Evolutionary conservation across 257 asterid species (phyloP), one percentile per base, ranked within the genome.

Genomic region (Datura wrightii): DNA sequence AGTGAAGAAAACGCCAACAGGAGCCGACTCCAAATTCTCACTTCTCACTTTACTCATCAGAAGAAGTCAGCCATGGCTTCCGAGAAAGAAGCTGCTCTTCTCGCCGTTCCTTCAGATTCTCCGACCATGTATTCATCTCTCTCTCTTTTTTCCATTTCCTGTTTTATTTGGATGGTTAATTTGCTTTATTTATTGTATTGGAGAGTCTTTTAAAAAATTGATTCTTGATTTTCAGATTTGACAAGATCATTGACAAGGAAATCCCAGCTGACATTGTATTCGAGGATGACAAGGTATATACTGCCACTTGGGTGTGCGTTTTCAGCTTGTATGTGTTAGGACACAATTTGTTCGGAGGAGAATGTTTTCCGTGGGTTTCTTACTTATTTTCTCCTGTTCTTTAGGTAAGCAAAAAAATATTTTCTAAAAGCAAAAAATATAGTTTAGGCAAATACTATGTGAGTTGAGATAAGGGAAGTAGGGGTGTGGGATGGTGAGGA

Each of bases 71-170:
- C 89, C 52, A 96, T 96, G 99, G 97, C 98, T 87, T 94, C 98
- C 41, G 99, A 96, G 90, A 91, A 90, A 84, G 97, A 96, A 79
- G 95, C 97, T 85, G 99, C 98, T 65, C 95, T 93, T 39, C 90
- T 94, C 36, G 95, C 98, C 63, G 82, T 70, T 8, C 94, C 97
- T 18, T 85, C 94, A 14, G 98, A 96, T 90, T 86, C 97, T 81
- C 96, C 97, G 5, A 89, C 99, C 74, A 90, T 96, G 98, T 96
- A 71, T 11, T 41, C 60, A 41, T 52, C 10, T 18, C n/a, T 46
- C 83, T 10, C 63, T 55, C 24, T 74, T 71, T 39, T 62, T 39
- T 76, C 70, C 2, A 5, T 56, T 55, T 72, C 19, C 46, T 3
- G 42, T 6, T 13, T 36, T 36, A 4, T 9, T n/a, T 14, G 24